phyloP scores from a whole-genome alignment of 2,329 filamentous ascomycete species.

The Chaetomium globosum region DNA sequence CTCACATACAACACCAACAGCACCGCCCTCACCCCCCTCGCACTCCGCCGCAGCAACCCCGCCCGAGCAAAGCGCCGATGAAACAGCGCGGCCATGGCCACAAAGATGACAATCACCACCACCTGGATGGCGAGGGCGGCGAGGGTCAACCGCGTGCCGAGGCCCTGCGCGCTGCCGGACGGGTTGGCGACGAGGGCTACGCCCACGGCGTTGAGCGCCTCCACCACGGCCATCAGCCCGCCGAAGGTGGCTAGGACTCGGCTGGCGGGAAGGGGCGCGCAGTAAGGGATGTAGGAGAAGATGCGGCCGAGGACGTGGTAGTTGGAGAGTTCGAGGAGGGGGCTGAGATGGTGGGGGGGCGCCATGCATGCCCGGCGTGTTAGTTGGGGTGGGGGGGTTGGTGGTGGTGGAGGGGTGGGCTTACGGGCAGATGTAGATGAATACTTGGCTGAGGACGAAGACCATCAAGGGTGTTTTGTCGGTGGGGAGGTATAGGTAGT shows the following conservation, averaged over 20 bases:
- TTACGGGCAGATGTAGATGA: conserved; percentile 48
- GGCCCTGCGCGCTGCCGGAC: conserved; percentile 37
- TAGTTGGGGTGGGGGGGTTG: neutral
- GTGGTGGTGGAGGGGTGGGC: conserved; percentile 19
- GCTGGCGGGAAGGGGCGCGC: conserved; percentile 55
- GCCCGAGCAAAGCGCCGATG: conserved; percentile 44
- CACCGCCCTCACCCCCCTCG: conserved; percentile 33
- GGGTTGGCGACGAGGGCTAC: conserved; percentile 47
- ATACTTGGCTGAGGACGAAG: conserved; percentile 50
- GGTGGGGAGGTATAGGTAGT: conserved; percentile 46
- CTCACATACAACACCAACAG: conserved; percentile 49
- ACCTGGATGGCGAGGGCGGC: conserved; percentile 40
- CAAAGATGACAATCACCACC: conserved; percentile 48
- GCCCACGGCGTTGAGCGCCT: conserved; percentile 51
- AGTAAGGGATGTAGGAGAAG: conserved; percentile 64
- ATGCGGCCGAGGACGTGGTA: conserved; percentile 65
- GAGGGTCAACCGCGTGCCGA: conserved; percentile 46
- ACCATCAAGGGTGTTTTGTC: conserved; percentile 40
- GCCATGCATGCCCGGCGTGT: too few relatives aligned
- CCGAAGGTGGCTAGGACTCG: conserved; percentile 53
- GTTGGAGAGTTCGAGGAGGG: conserved; percentile 64
- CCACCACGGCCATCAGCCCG: conserved; percentile 49
- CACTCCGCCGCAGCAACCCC: neutral
- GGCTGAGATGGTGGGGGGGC: conserved; percentile 45
- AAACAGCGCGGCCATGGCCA: conserved; percentile 49